Evolutionary conservation across 176 grass and related monocot genomes (phyloP), one percentile per base, ranked within the genome.

Genomic region (Miscanthus lutarioriparius): DNA sequence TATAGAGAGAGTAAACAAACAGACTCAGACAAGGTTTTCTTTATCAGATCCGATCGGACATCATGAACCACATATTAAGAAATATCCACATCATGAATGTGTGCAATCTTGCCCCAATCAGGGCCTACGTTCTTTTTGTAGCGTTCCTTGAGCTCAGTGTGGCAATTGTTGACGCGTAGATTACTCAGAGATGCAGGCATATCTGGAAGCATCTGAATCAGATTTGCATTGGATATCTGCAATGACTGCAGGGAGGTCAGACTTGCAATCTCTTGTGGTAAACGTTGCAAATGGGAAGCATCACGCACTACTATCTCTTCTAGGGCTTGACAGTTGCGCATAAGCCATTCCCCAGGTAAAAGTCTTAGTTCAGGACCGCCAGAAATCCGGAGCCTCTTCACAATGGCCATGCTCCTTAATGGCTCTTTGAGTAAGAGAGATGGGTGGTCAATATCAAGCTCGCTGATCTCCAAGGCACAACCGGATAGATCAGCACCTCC

Each of bases 381-480:
- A 73, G 22, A 59, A 27, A 86, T 79, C 16, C 0, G 54, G 63
- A 86, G 22, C 19, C 7, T 28, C 67, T 86, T 79, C 12, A 48
- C 63, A 56, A 38, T 69, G 19, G 13, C 79, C 39, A 89, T 67
- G 82, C 82, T 85, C 69, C 48, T 16, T 47, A 89, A 76, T 76
- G 87, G 82, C 37, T 80, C 82, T 38, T 53, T 67, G 10, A 80
- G 70, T 65, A 89, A 80, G 48, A 85, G n/a, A 2, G 63, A 85
- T 3, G 76, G 38, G 45, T 74, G 11, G 23, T 88, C 71, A 56
- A 93, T 72, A 49, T 76, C 26, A 62, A 93, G 88, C 19, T 76
- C 30, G 35, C 15, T 9, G 20, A 90, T 75, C 65, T 59, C 5
- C 16, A 70, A 78, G 47, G 81, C 33, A 64, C 67, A n/a, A 23